Conservation (phyloP, 805 yeast species). For the Candida michaelii region DNA sequence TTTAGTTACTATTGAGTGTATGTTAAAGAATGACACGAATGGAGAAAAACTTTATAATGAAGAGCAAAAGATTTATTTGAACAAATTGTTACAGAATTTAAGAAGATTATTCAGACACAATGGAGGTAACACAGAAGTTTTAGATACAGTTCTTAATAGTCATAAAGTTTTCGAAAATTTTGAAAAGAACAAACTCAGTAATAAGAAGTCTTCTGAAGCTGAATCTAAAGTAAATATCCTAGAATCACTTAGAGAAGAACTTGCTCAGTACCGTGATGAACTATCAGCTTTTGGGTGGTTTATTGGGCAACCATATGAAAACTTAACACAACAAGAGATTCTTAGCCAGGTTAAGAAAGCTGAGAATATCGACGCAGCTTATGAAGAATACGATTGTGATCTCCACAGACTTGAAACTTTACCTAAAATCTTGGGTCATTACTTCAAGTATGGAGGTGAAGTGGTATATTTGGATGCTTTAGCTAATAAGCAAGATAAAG, state of each 20-base stretch:
- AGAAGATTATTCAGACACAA: conserved; percentile 49
- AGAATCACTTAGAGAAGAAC: background rate
- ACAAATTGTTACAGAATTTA: conserved; percentile 10
- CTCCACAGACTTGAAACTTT: background rate
- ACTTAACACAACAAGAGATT: background rate
- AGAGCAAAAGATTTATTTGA: conserved; percentile 5
- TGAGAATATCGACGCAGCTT: background rate
- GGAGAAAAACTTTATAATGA: too few relatives aligned
- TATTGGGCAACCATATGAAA: background rate
- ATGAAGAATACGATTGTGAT: background rate
- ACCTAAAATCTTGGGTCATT: background rate
- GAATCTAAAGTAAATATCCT: background rate
- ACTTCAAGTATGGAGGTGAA: background rate
- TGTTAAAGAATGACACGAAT: too few relatives aligned
- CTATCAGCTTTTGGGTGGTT: background rate
- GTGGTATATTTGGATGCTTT: background rate
- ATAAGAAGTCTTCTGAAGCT: too few relatives aligned
- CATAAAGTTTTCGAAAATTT: conserved; percentile 47
- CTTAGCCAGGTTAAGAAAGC: background rate
- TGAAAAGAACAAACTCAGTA: conserved; percentile 27
- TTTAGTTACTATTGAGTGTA: conserved; percentile 5
- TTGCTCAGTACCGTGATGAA: background rate
- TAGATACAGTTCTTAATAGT: conserved; percentile 56
- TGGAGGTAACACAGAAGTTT: conserved; percentile 57
- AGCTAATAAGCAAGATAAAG: background rate